These are phyloP conservation scores for Leucaena leucocephala DNA, from an alignment of 306 rosid species.

Conservation along the genomic window DNA sequence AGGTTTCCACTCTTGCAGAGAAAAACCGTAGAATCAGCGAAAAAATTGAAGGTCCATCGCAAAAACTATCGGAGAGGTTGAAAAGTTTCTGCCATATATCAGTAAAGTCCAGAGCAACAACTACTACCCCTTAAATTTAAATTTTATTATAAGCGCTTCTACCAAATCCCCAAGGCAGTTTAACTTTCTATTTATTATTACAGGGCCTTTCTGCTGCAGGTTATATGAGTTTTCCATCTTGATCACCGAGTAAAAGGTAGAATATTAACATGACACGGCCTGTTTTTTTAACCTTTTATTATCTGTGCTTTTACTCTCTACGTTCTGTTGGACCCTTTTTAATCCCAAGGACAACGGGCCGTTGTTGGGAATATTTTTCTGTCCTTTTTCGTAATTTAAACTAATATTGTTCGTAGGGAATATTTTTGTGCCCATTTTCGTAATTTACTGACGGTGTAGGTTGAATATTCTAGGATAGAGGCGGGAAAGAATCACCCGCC, in stretches of 20 bases:
- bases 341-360: not conserved
- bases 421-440: not conserved
- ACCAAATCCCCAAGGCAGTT: slow-evolving; percentile 39
- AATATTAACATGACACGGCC: not conserved
- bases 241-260: slow-evolving; percentile 5
- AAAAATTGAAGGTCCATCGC: slow-evolving; percentile 4
- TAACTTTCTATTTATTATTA: not conserved
- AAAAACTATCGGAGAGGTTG: slow-evolving; percentile 37
- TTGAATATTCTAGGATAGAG: not conserved
- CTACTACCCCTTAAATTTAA: slow-evolving; percentile 46
- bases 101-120: slow-evolving; percentile 34
- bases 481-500: not conserved
- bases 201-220: slow-evolving; percentile 28
- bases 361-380: no score
- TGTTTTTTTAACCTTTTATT: not conserved
- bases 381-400: not conserved
- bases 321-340: not conserved
- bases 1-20: not conserved
- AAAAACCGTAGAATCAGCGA: slow-evolving; percentile 5
- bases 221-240: slow-evolving; percentile 14
- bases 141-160: slow-evolving; percentile 25
- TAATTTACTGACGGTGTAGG: not conserved
- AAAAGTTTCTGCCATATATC: slow-evolving; percentile 30
- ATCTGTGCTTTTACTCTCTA: not conserved
- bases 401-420: no score